Base-by-base conservation (phyloP, 1,139 yeast species). In the Sporopachydermia cereana region DNA sequence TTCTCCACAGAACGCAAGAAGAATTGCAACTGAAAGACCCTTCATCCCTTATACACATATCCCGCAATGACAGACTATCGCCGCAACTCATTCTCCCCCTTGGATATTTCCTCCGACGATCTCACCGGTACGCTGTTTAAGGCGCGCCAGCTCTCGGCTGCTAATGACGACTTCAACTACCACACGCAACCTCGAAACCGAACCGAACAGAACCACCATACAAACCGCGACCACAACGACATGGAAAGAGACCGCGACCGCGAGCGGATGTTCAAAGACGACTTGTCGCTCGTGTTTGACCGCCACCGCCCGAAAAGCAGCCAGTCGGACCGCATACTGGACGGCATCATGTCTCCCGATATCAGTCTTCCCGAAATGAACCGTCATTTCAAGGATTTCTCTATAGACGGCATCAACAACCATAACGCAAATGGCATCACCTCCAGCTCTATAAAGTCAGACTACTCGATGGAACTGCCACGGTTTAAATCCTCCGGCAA, bases 391-490 rank as follows among this genome's bases (percentile, higher is more conserved):
- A 12, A 34, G 9, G 39, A 34, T 20, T 34, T 34, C n/a, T 34
- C 39, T 7, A 34, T 34, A 21, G 14, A 25, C 14, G 29, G 14
- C 14, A 25, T 25, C 14, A 7, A 14, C 7, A n/a, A n/a, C n/a
- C n/a, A n/a, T n/a, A n/a, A n/a, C n/a, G n/a, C n/a, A n/a, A 27
- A 27, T 27, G 30, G 30, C 30, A 34, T 34, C 20, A 34, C 39
- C 12, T 34, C 39, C 18, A 34, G 39, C n/a, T n/a, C 39, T 20
- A 7, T 34, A 21, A 5, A n/a, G 5, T 5, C 39, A 7, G 39
- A 34, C 17, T 34, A 7, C 12, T 34, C 39, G 9, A 34, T 34
- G 39, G 39, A 34, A 34, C 22, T 34, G 5, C 39, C 39, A 7
- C 39, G 39, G 22, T 34, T 34, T n/a, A 7, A 14, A 7, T 14